A percentile compares a stretch with the other conserved stretches of the same genome.
Evolutionary conservation across 495 filamentous ascomycete species (phyloP).

Genomic region (Talaromyces trachyspermus): DNA sequence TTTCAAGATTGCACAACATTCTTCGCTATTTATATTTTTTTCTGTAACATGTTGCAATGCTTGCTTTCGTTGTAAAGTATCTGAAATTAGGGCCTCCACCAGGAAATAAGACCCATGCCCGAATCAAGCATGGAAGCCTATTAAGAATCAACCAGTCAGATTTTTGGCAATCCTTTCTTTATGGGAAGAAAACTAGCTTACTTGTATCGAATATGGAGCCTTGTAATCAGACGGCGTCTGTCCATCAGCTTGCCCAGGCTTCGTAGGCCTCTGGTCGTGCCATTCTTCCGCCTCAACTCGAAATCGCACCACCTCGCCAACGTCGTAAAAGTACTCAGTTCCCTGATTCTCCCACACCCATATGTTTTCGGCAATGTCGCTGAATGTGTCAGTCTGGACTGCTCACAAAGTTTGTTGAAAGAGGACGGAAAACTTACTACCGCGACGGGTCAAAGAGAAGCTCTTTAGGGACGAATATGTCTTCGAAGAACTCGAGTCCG

Average conservation of each 20-base stretch:
- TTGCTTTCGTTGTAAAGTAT: too few species aligned
- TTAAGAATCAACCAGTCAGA: neutral
- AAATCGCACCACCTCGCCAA: conserved; percentile 78
- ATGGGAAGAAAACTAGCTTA: conserved; percentile 32
- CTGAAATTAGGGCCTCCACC: too few species aligned
- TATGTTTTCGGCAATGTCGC: conserved; percentile 60
- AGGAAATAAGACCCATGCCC: conserved; percentile 40
- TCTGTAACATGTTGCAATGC: too few species aligned
- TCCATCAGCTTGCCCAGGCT: conserved; percentile 46
- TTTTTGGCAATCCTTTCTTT: too few species aligned
- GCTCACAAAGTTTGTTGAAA: neutral
- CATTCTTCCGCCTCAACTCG: conserved; percentile 78
- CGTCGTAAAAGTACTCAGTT: conserved; percentile 74
- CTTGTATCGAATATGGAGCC: conserved; percentile 62
- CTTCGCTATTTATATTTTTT: too few species aligned
- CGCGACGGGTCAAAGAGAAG: conserved; percentile 62
- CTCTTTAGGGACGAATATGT: conserved; percentile 69
- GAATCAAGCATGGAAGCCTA: conserved; percentile 49
- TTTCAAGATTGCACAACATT: too few species aligned
- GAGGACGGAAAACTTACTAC: conserved; percentile 51
- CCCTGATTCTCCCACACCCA: conserved; percentile 77
- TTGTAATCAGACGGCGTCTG: conserved; percentile 39
- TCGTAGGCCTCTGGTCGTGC: conserved; percentile 75
- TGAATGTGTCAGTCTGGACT: conserved; percentile 14
- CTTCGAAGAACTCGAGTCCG: conserved; percentile 80